Conservation (phyloP, 2,329 filamentous ascomycete species). For the Sporothrix globosa region DNA sequence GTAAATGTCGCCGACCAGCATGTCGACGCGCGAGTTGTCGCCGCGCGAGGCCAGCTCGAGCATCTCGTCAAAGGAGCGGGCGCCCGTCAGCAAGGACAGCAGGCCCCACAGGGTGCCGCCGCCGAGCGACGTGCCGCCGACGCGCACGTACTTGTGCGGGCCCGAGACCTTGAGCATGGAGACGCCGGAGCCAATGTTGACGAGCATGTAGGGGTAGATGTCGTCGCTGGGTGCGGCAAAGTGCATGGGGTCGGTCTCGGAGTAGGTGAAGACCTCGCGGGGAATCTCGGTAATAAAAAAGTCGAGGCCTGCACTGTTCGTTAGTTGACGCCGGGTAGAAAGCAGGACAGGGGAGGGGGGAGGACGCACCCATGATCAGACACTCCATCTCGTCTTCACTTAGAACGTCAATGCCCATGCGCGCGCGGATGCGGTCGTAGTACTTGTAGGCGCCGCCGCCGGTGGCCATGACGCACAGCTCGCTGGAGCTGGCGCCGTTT, state of each 20-base stretch:
- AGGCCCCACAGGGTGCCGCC: slow-evolving; percentile 98
- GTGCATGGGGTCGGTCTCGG: slow-evolving; percentile 85
- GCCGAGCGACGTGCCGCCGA: slow-evolving; percentile 91
- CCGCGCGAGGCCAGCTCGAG: slow-evolving; percentile 85
- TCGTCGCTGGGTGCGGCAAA: slow-evolving; percentile 68
- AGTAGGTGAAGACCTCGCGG: slow-evolving; percentile 95
- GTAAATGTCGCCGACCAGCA: slow-evolving; percentile 98
- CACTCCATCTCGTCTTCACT: slow-evolving; percentile 99
- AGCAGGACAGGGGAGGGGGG: not conserved
- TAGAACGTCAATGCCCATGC: slow-evolving; percentile 82
- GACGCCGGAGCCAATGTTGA: slow-evolving; percentile 97
- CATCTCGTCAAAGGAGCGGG: slow-evolving; percentile 97
- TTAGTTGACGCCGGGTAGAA: not conserved
- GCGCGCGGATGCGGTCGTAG: slow-evolving; percentile 85
- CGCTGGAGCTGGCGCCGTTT: slow-evolving; percentile 71
- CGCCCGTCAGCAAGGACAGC: slow-evolving; percentile 87
- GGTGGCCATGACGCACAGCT: slow-evolving; percentile 91
- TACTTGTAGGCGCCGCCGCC: slow-evolving; percentile 96
- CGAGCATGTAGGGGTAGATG: slow-evolving; percentile 94
- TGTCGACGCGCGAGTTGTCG: slow-evolving; percentile 91
- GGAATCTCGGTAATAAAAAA: slow-evolving; percentile 99
- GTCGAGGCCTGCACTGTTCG: slow-evolving; percentile 70
- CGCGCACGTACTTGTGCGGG: slow-evolving; percentile 81
- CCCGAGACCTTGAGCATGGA: slow-evolving; percentile 97
- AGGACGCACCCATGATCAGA: slow-evolving; percentile 76